Evolutionary conservation across 768 basidiomycete species (phyloP), one percentile per base, ranked within the genome.

Genomic region (Leccinum rimulosum): DNA sequence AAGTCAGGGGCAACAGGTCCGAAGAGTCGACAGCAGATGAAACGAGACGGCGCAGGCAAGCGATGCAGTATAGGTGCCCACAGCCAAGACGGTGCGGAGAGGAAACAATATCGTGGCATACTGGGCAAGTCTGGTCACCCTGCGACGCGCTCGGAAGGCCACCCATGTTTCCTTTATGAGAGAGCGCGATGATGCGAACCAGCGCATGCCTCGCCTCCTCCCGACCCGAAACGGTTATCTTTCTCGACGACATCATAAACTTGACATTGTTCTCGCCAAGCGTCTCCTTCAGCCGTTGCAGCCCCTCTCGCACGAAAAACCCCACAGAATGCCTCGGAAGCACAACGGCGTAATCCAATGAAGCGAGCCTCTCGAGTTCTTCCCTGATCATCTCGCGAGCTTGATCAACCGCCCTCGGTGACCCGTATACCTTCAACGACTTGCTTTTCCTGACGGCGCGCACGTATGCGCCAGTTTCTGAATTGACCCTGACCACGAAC

Each of bases 51-150:
- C 72, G 65, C 10, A 92, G 65, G 60, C 91, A 93, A 0, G 76
- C 66, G 17, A 79, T 77, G 66, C 91, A 93, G 78, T 84, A 90
- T 0, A 63, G 59, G 65, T 93, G 90, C 0, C 86, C 83, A 60
- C 91, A 93, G 3, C 70, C 73, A 1, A 91, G 75, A 14, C 50
- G 75, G 74, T 25, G 84, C 63, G 1, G 85, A 82, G 19, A 76
- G 65, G 10, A 79, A 8, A 72, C 55, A 1, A 5, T 62, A 58
- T 81, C 79, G 52, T 77, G 79, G 64, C 86, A 88, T 47, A 88
- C 74, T 6, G 85, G 85, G 62, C 85, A 88, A 2, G 54, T 62
- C 15, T 64, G 61, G 30, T 47, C 8, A 14, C 49, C 63, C 25
- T 57, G 52, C 31, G 60, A 61, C 47, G 38, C 22, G 12, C 56